These are phyloP conservation scores for Carex cristatella DNA, from an alignment of 176 grass and related monocot genomes.

Conservation along the genomic window DNA sequence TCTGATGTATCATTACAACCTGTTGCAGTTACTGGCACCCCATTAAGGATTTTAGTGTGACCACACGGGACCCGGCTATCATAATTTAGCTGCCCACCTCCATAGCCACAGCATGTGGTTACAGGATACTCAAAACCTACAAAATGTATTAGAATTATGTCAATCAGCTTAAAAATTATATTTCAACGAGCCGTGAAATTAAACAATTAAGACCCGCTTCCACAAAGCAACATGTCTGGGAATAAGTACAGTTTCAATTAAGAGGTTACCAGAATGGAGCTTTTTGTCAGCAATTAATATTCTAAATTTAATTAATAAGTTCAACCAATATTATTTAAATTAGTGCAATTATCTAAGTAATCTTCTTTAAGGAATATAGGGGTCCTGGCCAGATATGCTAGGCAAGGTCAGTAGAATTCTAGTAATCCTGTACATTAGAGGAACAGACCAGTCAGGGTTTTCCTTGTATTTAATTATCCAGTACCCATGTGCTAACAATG, in stretches of 20 bases:
- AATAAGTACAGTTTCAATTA: neutral
- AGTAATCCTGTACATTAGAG: neutral
- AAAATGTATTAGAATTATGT: constrained; percentile 1
- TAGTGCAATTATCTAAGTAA: neutral
- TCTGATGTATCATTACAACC: constrained; percentile 67
- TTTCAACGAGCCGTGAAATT: neutral
- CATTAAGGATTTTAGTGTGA: constrained; percentile 54
- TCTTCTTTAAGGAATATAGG: neutral
- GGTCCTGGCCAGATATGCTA: neutral
- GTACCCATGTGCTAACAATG: no score
- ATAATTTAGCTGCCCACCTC: constrained; percentile 80
- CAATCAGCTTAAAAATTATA: neutral
- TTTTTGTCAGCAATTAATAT: neutral
- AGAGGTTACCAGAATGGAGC: neutral
- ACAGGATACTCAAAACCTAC: constrained; percentile 71
- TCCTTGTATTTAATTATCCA: neutral
- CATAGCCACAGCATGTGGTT: constrained; percentile 79
- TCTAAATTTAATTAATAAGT: neutral
- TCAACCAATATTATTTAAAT: neutral
- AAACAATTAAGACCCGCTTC: neutral
- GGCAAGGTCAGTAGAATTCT: neutral
- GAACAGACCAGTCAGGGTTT: neutral
- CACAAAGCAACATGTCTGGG: neutral
- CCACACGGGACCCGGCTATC: constrained; percentile 66
- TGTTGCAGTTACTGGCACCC: constrained; percentile 53